A percentile compares a stretch with the other conserved stretches of the same genome.
These are phyloP conservation scores for Mycena chlorophos DNA, from an alignment of 768 basidiomycete genomes.

Conservation along the genomic window DNA sequence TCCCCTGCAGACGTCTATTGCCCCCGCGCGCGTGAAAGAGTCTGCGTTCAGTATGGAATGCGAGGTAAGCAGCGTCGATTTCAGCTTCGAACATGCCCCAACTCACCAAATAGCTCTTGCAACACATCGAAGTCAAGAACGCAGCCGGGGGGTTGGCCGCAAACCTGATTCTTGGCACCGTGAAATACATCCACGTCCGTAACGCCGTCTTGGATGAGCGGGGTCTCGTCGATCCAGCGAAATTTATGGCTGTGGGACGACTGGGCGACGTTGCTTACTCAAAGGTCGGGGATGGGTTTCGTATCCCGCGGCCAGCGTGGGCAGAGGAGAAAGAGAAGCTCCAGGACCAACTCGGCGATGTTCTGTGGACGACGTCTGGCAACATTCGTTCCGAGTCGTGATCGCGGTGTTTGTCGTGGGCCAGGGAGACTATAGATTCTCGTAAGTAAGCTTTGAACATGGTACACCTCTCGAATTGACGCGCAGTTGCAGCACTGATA, in stretches of 20 bases:
- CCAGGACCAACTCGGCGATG: slow-evolving; percentile 47
- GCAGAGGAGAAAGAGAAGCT: slow-evolving; percentile 30
- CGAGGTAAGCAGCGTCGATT: slow-evolving; percentile 34
- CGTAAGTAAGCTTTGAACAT: too few species aligned
- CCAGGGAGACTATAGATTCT: too few species aligned
- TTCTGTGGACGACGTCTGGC: neutral
- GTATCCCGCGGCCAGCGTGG: slow-evolving; percentile 57
- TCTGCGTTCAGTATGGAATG: slow-evolving; percentile 68
- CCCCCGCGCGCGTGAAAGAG: slow-evolving; percentile 59
- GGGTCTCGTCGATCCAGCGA: slow-evolving; percentile 48
- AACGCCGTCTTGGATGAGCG: slow-evolving; percentile 50
- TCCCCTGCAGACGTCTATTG: slow-evolving; percentile 40
- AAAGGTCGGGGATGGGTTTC: slow-evolving; percentile 45
- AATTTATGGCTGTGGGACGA: slow-evolving; percentile 49
- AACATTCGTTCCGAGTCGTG: too few species aligned
- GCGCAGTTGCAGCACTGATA: too few species aligned
- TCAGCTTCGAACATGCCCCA: slow-evolving; percentile 1
- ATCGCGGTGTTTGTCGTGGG: too few species aligned
- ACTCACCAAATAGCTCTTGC: slow-evolving; percentile 43
- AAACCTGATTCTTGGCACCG: slow-evolving; percentile 50
- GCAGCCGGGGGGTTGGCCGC: slow-evolving; percentile 38
- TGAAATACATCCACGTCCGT: slow-evolving; percentile 59
- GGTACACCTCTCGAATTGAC: too few species aligned
- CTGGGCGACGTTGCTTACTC: slow-evolving; percentile 56
- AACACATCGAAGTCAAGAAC: slow-evolving; percentile 42